Evolutionary conservation across 164 flowering plant genomes (phyloP).

Genomic region (Magnolia kwangsiensis): DNA sequence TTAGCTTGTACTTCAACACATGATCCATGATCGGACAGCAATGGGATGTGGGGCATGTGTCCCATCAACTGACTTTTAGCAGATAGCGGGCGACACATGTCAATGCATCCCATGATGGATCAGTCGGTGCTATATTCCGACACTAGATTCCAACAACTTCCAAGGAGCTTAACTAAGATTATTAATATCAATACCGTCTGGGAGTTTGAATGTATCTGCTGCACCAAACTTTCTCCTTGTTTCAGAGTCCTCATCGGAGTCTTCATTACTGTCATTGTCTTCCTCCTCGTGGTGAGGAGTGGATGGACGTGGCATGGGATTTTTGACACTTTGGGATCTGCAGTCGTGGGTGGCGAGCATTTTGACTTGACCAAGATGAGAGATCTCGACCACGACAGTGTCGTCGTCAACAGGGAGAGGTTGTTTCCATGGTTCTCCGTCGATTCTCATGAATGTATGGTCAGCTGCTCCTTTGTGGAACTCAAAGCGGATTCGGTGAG

Average conservation of each 20-base stretch:
- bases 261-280: slow-evolving; percentile 38
- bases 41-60: background rate
- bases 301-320: slow-evolving; percentile 31
- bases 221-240: slow-evolving; percentile 86
- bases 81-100: background rate
- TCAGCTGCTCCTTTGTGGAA: slow-evolving; percentile 75
- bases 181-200: slow-evolving; percentile 65
- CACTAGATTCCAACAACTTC: background rate
- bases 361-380: slow-evolving; percentile 71
- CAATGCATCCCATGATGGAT: background rate
- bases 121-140: background rate
- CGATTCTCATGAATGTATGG: slow-evolving; percentile 83
- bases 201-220: slow-evolving; percentile 80
- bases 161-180: slow-evolving; percentile 45
- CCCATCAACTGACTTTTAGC: background rate
- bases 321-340: slow-evolving; percentile 52
- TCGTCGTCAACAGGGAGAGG: slow-evolving; percentile 78
- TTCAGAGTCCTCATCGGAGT: slow-evolving; percentile 30
- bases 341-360: slow-evolving; percentile 74
- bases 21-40: background rate
- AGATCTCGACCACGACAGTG: slow-evolving; percentile 72
- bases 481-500: slow-evolving; percentile 71
- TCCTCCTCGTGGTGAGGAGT: slow-evolving; percentile 22
- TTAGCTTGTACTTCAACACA: background rate
- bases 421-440: slow-evolving; percentile 98